phyloP scores from a whole-genome alignment of 2,329 filamentous ascomycete species.

The Arachnomyces sp. region DNA sequence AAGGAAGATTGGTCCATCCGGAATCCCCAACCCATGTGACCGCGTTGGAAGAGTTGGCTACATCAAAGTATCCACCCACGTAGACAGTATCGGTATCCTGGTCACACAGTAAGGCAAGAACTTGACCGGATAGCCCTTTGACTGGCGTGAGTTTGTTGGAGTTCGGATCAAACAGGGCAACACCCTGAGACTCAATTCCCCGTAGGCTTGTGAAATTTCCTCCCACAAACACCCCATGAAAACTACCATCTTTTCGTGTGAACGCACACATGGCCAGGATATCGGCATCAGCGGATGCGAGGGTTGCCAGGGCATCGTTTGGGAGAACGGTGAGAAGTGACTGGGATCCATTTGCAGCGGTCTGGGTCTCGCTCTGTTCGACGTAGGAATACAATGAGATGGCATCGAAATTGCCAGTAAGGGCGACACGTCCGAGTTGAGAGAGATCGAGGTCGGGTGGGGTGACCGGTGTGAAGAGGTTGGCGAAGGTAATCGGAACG shows the following conservation, averaged over 20 bases:
- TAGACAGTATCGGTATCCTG: slow-evolving; percentile 70
- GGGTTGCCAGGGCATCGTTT: slow-evolving; percentile 70
- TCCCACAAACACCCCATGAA: slow-evolving; percentile 72
- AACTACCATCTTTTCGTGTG: slow-evolving; percentile 55
- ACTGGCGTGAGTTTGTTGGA: slow-evolving; percentile 65
- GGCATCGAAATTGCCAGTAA: slow-evolving; percentile 83
- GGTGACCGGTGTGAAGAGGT: slow-evolving; percentile 30
- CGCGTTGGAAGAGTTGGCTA: slow-evolving; percentile 77
- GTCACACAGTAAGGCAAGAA: slow-evolving; percentile 79
- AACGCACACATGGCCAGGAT: slow-evolving; percentile 87
- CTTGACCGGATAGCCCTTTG: slow-evolving; percentile 72
- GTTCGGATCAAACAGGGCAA: slow-evolving; percentile 73
- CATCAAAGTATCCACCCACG: slow-evolving; percentile 78
- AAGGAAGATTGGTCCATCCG: slow-evolving; percentile 74
- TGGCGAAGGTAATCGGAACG: slow-evolving; percentile 17
- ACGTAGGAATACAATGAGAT: slow-evolving; percentile 84
- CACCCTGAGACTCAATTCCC: slow-evolving; percentile 64
- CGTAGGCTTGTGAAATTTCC: slow-evolving; percentile 94
- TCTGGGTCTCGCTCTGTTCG: slow-evolving; percentile 59
- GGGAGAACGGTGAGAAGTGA: slow-evolving; percentile 75
- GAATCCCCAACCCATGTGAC: slow-evolving; percentile 66
- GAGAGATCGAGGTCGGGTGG: slow-evolving; percentile 58
- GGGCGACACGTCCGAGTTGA: slow-evolving; percentile 70
- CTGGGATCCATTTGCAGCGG: slow-evolving; percentile 68
- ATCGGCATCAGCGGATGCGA: slow-evolving; percentile 71